Evolutionary conservation across 768 basidiomycete species (phyloP), one percentile per base, ranked within the genome.

Genomic region (Pleurotus platypus): DNA sequence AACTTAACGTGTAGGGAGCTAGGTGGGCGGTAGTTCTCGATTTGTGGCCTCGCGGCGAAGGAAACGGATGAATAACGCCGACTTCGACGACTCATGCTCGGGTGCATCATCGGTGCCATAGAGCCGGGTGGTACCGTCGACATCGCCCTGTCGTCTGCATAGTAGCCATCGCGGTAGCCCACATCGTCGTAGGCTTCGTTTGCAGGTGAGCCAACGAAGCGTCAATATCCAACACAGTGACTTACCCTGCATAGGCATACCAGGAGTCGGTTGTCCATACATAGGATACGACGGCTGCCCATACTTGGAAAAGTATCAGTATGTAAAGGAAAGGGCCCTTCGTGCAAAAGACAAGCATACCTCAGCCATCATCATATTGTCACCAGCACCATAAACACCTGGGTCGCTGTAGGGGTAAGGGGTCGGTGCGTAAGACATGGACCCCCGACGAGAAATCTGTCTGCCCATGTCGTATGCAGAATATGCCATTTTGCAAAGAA

Each of bases 1-100:
- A 90, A 90, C 67, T 86, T 89, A 58, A 90, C 74, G 55, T 82
- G 72, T 40, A 78, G 70, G 24, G 79, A 73, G 61, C 77, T 79
- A 12, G 78, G 73, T 22, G 76, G 74, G 18, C 77, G 78, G 65
- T 78, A 81, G n/a, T 71, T 65, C 57, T 83, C 76, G 5, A 66
- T 64, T 37, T 70, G 66, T 12, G 75, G 74, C 37, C 64, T 68
- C 26, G 72, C 63, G 15, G 74, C 68, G 61, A 76, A 78, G 2
- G 81, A 83, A 48, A 81, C 78, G 13, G 78, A 76, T 13, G 81
- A 82, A 64, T 79, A 79, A 38, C 80, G 78, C 43, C 80, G 79
- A 46, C 70, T 70, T 39, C 78, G 72, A 5, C 73, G 70, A 30
- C 69, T 67, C 40, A 67, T 62, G 66, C 74, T 69, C 22, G 60